A percentile compares a stretch with the other conserved stretches of the same genome.
These are phyloP conservation scores for Forsythia suspensa DNA, from an alignment of 257 asterid species.

Conservation along the genomic window DNA sequence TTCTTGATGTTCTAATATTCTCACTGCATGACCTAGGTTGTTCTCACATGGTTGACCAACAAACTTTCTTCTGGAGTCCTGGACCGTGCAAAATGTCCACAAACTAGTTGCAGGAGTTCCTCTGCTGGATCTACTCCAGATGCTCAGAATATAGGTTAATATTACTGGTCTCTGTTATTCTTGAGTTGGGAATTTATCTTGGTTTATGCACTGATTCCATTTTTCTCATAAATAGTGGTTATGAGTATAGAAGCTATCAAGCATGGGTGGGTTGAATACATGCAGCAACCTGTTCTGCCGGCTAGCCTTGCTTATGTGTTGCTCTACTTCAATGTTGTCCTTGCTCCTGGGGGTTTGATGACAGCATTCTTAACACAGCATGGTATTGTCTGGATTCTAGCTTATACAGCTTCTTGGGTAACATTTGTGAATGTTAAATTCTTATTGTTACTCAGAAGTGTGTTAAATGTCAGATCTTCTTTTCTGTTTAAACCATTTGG, in stretches of 20 bases:
- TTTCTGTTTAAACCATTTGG: no score
- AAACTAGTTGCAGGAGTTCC: constrained; percentile 45
- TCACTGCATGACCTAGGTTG: constrained; percentile 46
- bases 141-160: constrained; percentile 62
- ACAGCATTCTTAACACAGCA: constrained; percentile 91
- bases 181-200: constrained; percentile 19
- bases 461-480: neutral
- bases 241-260: constrained; percentile 63
- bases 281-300: constrained; percentile 94
- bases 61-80: constrained; percentile 86
- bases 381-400: constrained; percentile 50
- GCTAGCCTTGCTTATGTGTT: constrained; percentile 93
- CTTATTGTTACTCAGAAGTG: neutral
- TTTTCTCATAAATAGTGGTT: constrained; percentile 39
- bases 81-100: constrained; percentile 59
- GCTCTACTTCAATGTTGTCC: constrained; percentile 83
- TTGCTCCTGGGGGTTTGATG: constrained; percentile 94
- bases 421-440: neutral
- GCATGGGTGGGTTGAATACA: constrained; percentile 91
- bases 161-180: constrained; percentile 12
- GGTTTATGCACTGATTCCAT: constrained; percentile 25
- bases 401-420: constrained; percentile 17
- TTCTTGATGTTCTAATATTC: constrained; percentile 20
- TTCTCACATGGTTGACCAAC: constrained; percentile 85
- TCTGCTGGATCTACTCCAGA: constrained; percentile 36